phyloP scores from a whole-genome alignment of 2,329 filamentous ascomycete genomes.

The Venturiaceae sp. region DNA sequence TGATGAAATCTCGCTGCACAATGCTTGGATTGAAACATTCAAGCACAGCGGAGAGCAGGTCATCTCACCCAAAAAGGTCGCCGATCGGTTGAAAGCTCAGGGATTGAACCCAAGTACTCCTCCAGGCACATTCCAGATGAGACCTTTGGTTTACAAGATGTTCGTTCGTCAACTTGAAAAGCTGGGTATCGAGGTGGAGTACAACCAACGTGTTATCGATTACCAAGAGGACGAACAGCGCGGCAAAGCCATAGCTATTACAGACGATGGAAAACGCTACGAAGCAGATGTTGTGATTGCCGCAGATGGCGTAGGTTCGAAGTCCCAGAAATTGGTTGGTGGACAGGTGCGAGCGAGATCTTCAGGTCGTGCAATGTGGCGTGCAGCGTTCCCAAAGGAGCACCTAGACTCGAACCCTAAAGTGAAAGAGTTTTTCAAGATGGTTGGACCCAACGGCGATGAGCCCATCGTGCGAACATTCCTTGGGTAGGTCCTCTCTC shows the following conservation, averaged over 20 bases:
- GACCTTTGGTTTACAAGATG: slow-evolving; percentile 46
- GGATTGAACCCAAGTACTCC: slow-evolving; percentile 38
- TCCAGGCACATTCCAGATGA: slow-evolving; percentile 46
- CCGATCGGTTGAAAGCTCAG: slow-evolving; percentile 37
- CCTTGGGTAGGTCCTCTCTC: slow-evolving; percentile 21
- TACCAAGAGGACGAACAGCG: slow-evolving; percentile 33
- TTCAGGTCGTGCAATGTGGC: slow-evolving; percentile 29
- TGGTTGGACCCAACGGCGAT: slow-evolving; percentile 23
- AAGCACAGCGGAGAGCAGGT: slow-evolving; percentile 42
- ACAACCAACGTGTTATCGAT: slow-evolving; percentile 30
- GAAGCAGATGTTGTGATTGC: slow-evolving; percentile 32
- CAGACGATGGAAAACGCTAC: slow-evolving; percentile 29
- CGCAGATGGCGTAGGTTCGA: slow-evolving; percentile 33
- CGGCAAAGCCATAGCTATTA: slow-evolving; percentile 23
- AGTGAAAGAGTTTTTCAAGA: slow-evolving; percentile 36
- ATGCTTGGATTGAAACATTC: slow-evolving; percentile 46
- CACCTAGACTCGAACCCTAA: slow-evolving; percentile 34
- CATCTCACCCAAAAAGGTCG: slow-evolving; percentile 37
- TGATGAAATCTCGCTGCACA: slow-evolving; percentile 41
- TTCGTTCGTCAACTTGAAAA: slow-evolving; percentile 40
- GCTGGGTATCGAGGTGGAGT: slow-evolving; percentile 32
- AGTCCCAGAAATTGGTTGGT: slow-evolving; percentile 34
- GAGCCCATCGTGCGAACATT: slow-evolving; percentile 37
- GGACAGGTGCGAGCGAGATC: slow-evolving; percentile 31
- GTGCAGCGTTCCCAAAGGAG: slow-evolving; percentile 30